phyloP scores from a whole-genome alignment of 2,329 filamentous ascomycete species.

The Colletotrichum sp. region DNA sequence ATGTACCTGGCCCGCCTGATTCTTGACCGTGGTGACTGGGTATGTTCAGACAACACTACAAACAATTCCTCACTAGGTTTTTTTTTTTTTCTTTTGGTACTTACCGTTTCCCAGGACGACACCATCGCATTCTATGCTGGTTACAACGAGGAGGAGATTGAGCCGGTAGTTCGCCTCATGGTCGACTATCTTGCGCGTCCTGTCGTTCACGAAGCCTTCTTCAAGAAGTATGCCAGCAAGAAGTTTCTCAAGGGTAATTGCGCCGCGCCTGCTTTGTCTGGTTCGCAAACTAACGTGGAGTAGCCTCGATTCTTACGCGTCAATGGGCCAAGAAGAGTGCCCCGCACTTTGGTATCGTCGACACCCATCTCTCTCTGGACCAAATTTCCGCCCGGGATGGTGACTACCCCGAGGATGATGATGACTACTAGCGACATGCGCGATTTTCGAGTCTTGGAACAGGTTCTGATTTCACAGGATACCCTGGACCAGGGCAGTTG shows the following conservation, averaged over 20 bases:
- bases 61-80: not conserved
- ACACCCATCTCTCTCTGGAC: conserved; percentile 55
- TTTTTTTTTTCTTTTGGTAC: conserved; percentile 23
- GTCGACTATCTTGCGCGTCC: conserved; percentile 93
- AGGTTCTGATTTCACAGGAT: conserved; percentile 26
- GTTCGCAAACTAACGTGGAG: conserved; percentile 26
- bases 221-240: conserved; percentile 99
- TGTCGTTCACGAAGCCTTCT: conserved; percentile 94
- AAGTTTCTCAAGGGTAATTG: conserved; percentile 96
- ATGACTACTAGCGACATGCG: conserved; percentile 18
- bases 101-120: conserved; percentile 64
- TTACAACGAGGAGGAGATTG: conserved; percentile 90
- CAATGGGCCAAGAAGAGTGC: conserved; percentile 91
- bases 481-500: conserved; percentile 26
- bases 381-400: conserved; percentile 39
- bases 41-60: conserved; percentile 48
- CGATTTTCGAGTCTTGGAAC: conserved; percentile 20
- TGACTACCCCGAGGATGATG: conserved; percentile 34
- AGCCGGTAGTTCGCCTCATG: conserved; percentile 92
- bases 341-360: conserved; percentile 56
- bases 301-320: conserved; percentile 89
- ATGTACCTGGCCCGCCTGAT: conserved; percentile 96
- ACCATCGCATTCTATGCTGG: conserved; percentile 91
- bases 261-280: no score
- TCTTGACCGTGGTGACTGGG: conserved; percentile 90